These are phyloP conservation scores for Arxiozyma slooffiae DNA, from an alignment of 1,139 yeast genomes.

Conservation along the genomic window DNA sequence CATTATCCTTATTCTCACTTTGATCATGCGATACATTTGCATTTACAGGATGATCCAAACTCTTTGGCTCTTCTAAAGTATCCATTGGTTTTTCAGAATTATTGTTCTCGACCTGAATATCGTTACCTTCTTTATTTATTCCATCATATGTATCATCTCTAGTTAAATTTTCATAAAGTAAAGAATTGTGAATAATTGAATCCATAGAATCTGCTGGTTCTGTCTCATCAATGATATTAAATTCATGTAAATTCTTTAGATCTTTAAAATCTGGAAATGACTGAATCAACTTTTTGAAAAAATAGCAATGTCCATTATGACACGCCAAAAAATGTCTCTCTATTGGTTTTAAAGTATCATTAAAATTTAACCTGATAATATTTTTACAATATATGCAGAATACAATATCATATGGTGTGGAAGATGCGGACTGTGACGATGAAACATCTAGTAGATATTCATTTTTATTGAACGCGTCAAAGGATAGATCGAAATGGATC, in stretches of 20 bases:
- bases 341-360: constrained; percentile 6
- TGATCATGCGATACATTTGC: neutral
- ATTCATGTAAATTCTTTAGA: neutral
- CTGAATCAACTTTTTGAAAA: constrained; percentile 12
- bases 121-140: neutral
- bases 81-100: neutral
- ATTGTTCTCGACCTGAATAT: neutral
- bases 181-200: constrained; percentile 6
- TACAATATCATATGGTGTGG: constrained; percentile 12
- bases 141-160: neutral
- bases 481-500: constrained; percentile 21
- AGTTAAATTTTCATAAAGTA: constrained; percentile 1
- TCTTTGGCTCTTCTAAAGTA: neutral
- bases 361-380: neutral
- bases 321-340: constrained; percentile 15
- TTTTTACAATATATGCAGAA: constrained; percentile 23
- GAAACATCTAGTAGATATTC: constrained; percentile 2
- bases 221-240: constrained; percentile 2
- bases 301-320: constrained; percentile 19
- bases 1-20: too few species aligned
- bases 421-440: too few species aligned
- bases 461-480: constrained; percentile 12
- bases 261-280: neutral
- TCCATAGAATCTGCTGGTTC: constrained; percentile 1
- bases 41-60: neutral